Evolutionary conservation across 129 eudicot genomes (phyloP).

Genomic region (Scalesia atractyloides): DNA sequence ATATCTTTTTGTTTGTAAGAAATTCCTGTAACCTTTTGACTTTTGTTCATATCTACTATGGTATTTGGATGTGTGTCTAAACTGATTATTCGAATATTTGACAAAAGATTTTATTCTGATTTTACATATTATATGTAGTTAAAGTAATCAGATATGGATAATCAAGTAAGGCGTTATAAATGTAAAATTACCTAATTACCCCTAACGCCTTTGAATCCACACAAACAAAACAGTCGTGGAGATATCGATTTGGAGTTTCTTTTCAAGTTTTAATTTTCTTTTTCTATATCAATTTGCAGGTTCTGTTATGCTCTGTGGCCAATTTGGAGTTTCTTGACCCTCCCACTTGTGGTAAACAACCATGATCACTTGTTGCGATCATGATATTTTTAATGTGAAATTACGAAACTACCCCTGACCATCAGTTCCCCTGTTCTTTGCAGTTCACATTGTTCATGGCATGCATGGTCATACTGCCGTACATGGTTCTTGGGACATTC

Average conservation of each 20-base stretch:
- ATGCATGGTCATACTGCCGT: constrained; percentile 80
- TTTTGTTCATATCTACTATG: neutral
- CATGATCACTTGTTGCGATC: neutral
- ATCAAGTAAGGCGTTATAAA: neutral
- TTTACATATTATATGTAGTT: neutral
- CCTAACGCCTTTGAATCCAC: neutral
- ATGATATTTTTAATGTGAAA: neutral
- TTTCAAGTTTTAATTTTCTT: neutral
- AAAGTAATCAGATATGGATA: too few species aligned
- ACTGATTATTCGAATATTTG: neutral
- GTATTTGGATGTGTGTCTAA: constrained; percentile 7
- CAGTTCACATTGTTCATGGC: constrained; percentile 97
- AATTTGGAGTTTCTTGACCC: constrained; percentile 87
- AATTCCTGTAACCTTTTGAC: constrained; percentile 7
- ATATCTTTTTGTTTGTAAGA: constrained; percentile 80
- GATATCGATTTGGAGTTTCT: neutral
- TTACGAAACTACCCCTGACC: constrained; percentile 6
- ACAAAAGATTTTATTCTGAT: neutral
- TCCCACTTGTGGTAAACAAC: constrained; percentile 75
- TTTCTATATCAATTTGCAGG: constrained; percentile 38
- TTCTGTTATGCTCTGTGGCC: constrained; percentile 89
- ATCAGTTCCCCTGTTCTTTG: neutral
- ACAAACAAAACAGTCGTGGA: too few species aligned
- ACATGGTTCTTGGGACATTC: constrained; percentile 66
- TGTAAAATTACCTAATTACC: neutral